These are phyloP conservation scores for Fraxinus velutina DNA, from an alignment of 305 asterid genomes.

Conservation along the genomic window DNA sequence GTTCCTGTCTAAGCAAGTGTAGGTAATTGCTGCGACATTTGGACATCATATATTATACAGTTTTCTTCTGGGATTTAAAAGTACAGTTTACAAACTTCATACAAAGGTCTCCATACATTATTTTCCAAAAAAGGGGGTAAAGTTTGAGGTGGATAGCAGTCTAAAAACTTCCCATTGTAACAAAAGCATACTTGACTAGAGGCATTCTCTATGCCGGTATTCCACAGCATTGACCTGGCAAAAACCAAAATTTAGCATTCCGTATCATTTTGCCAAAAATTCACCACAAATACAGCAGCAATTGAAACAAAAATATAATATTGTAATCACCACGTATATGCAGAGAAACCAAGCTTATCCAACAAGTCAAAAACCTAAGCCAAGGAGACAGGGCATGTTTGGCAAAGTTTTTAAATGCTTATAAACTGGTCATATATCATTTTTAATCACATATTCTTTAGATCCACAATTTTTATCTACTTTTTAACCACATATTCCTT, in stretches of 20 bases:
- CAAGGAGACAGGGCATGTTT: background rate
- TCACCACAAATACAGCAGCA: background rate
- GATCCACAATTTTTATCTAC: background rate
- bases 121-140: background rate
- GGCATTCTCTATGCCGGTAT: conserved; percentile 13
- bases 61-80: background rate
- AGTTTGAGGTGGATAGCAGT: conserved; percentile 8
- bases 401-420: background rate
- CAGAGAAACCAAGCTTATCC: background rate
- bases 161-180: conserved; percentile 18
- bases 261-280: background rate
- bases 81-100: background rate
- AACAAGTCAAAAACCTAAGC: background rate
- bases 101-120: background rate
- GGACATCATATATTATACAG: background rate
- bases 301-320: background rate
- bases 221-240: conserved; percentile 30
- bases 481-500: background rate
- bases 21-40: background rate
- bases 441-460: background rate
- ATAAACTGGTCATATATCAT: background rate
- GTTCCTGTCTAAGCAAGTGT: background rate
- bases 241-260: conserved; percentile 23
- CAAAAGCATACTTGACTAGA: background rate
- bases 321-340: background rate